Base-by-base conservation (phyloP, 768 basidiomycete genomes). In the Phallus indusiatus region DNA sequence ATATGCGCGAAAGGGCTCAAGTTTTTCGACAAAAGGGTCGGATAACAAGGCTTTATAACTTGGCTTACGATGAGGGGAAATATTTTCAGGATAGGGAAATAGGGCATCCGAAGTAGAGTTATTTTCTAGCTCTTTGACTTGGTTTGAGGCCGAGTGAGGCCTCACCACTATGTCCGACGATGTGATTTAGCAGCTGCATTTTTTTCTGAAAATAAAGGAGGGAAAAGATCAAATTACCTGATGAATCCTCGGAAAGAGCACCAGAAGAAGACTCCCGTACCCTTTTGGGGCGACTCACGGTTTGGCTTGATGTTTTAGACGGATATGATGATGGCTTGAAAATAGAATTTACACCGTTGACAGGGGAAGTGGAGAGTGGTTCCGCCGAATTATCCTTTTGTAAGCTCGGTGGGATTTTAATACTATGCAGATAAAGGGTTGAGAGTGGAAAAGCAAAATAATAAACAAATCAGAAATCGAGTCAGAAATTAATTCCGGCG, bases 1-100 rank as follows among this genome's bases (percentile, higher is more conserved):
- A 35, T 51, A 59, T 21, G 57, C 57, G 21, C 57, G 57, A 37
- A 51, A 59, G 5, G 88, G 81, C 70, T 90, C 88, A 67, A 88
- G 88, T 63, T 84, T 77, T n/a, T 81, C 85, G 17, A 59, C 52
- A 36, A 21, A 42, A 36, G 49, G 22, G 8, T 59, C 57, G 5
- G 22, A 20, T 7, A 14, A 24, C n/a, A 59, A 35, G 22, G 57
- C 57, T 20, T 35, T 51, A 52, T 59, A 59, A 35, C 49, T 52
- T 18, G 57, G 22, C 18, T 52, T 28, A n/a, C 57, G 48, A 36
- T 59, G n/a, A 9, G 57, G 57, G 22, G 50, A 53, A 36, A 59
- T 28, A 14, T 49, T 16, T 10, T 55, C 54, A 17, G 37, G 54
- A 42, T 42, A 42, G 42, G 42, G 42, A 42, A 42, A 42, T 10